Evolutionary conservation across 2,329 filamentous ascomycete genomes (phyloP).

Genomic region (Tolypocladium tundrense): DNA sequence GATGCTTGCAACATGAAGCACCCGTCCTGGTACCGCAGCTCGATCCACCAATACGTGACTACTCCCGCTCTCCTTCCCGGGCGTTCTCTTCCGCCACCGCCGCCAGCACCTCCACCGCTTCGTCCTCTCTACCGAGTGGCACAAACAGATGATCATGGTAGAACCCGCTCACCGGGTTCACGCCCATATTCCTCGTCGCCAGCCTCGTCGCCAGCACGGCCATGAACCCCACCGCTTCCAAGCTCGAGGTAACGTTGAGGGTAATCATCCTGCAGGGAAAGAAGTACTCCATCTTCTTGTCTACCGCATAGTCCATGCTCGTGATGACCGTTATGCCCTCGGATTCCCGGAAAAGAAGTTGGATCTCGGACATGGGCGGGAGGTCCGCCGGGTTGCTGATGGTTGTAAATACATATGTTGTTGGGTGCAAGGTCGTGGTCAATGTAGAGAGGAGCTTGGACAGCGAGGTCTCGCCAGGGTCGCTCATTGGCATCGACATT

Average conservation of each 20-base stretch:
- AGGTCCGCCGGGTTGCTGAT: conserved; percentile 16
- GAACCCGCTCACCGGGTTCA: conserved; percentile 42
- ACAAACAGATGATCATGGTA: conserved; percentile 46
- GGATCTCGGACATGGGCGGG: conserved; percentile 22
- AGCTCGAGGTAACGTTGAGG: conserved; percentile 39
- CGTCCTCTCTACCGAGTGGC: conserved; percentile 31
- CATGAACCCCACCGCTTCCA: conserved; percentile 46
- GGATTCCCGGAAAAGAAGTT: conserved; percentile 36
- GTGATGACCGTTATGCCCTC: conserved; percentile 37
- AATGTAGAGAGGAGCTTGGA: conserved; percentile 29
- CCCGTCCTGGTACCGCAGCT: no score
- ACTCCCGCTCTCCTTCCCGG: no score
- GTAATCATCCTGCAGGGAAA: conserved; percentile 42
- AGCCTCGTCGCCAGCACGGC: conserved; percentile 34
- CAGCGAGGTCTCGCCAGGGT: conserved; percentile 21
- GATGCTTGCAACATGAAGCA: no score
- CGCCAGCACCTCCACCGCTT: conserved; percentile 25
- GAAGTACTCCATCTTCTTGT: conserved; percentile 23
- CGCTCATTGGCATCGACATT: background rate
- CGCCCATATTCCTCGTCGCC: conserved; percentile 28
- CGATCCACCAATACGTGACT: no score
- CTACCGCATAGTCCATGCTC: conserved; percentile 22
- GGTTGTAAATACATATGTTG: conserved; percentile 37
- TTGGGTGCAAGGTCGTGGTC: conserved; percentile 26
- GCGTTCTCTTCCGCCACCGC: conserved; percentile 16